Percentiles rank a stretch among this genome's conserved stretches.
phyloP scores from a whole-genome alignment of 75 land plant genomes.

The Pinus albicaulis region DNA sequence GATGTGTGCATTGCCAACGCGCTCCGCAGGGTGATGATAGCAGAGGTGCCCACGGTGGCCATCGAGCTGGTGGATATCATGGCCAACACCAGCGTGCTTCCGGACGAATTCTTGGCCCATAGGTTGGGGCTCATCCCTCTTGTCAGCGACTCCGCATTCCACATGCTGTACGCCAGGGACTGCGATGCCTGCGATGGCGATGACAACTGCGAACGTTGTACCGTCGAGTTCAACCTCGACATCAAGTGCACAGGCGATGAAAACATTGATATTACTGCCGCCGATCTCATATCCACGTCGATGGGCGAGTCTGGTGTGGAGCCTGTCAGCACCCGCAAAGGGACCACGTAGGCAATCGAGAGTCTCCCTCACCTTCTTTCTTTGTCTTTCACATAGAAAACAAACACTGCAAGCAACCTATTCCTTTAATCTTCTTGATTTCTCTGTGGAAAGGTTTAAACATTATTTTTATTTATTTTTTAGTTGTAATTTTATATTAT shows the following conservation, averaged over 20 bases:
- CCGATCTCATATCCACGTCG: neutral
- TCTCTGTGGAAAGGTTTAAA: no score
- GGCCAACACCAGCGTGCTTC: neutral
- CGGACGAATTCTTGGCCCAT: conserved; percentile 12
- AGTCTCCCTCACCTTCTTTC: no score
- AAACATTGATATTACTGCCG: conserved; percentile 4
- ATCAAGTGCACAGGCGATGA: conserved; percentile 9
- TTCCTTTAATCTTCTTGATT: no score
- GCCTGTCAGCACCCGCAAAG: neutral
- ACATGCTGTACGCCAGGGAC: conserved; percentile 13
- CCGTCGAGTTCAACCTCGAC: conserved; percentile 7
- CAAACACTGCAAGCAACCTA: no score
- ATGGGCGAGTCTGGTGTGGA: neutral
- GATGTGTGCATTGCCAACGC: conserved; percentile 16
- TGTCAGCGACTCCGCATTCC: conserved; percentile 7
- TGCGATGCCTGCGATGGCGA: conserved; percentile 14
- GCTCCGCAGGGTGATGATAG: conserved; percentile 14
- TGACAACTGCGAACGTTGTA: neutral
- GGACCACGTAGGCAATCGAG: neutral
- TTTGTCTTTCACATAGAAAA: no score
- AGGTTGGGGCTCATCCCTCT: conserved; percentile 13
- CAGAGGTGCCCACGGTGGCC: conserved; percentile 14
- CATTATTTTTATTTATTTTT: no score
- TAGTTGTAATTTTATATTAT: no score
- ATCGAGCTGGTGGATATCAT: conserved; percentile 9